Evolutionary conservation across 805 yeast species (phyloP).

Genomic region (Metahyphopichia silvanorum): DNA sequence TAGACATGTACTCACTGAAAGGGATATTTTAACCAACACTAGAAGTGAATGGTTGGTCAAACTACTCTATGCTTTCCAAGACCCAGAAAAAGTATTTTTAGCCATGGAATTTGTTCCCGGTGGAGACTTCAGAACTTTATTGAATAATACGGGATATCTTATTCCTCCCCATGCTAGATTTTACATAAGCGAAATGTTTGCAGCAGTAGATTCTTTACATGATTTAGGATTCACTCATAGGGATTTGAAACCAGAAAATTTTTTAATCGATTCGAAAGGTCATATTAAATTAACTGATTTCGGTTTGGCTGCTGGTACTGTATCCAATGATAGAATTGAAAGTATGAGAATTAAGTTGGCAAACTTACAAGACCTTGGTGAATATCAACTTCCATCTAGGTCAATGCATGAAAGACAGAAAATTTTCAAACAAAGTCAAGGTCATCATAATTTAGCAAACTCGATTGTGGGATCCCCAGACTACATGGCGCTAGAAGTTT

Average conservation of each 20-base stretch:
- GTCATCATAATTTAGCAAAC: conserved; percentile 83
- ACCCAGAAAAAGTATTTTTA: conserved; percentile 78
- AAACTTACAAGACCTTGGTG: conserved; percentile 67
- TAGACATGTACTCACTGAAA: conserved; percentile 90
- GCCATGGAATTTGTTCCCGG: conserved; percentile 99
- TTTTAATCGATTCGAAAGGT: conserved; percentile 83
- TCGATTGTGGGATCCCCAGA: conserved; percentile 98
- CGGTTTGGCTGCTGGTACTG: conserved; percentile 96
- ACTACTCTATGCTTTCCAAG: conserved; percentile 92
- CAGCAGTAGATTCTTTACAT: conserved; percentile 89
- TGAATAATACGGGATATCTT: conserved; percentile 88
- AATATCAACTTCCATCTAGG: conserved; percentile 61
- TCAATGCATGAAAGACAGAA: conserved; percentile 84
- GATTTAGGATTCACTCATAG: conserved; percentile 95
- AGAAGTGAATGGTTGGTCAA: conserved; percentile 95
- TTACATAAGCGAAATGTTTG: conserved; percentile 94
- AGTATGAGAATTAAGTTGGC: conserved; percentile 73
- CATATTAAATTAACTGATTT: conserved; percentile 94
- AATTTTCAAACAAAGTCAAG: conserved; percentile 76
- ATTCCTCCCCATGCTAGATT: conserved; percentile 95
- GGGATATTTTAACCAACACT: conserved; percentile 95
- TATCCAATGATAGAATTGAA: conserved; percentile 88
- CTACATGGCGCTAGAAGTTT: conserved; percentile 96
- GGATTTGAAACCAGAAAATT: conserved; percentile 94
- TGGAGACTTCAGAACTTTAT: conserved; percentile 93